Percentiles rank a stretch among this genome's conserved stretches.
These are phyloP conservation scores for Omphalotus olearius DNA, from an alignment of 1,284 basidiomycete genomes.

Conservation along the genomic window DNA sequence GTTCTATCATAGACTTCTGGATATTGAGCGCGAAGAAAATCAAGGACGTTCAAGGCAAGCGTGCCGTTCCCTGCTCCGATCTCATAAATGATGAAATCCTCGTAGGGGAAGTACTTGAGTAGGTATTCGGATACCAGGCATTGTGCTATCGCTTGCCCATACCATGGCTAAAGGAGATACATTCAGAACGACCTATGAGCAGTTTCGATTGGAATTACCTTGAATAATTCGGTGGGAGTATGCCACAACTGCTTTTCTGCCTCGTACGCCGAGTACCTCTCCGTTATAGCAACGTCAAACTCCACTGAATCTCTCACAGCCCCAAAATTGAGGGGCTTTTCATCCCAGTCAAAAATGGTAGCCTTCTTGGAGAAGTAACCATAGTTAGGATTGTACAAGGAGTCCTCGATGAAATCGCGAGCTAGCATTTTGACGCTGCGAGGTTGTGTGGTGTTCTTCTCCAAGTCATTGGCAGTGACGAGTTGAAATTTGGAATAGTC, in stretches of 20 bases:
- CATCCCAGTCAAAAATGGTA: constrained; percentile 76
- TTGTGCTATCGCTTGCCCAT: constrained; percentile 85
- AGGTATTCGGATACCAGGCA: constrained; percentile 91
- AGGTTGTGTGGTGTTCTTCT: constrained; percentile 61
- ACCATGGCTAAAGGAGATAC: constrained; percentile 71
- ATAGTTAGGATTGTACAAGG: constrained; percentile 95
- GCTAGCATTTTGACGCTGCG: constrained; percentile 89
- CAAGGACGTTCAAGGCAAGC: constrained; percentile 84
- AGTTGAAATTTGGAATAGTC: constrained; percentile 53
- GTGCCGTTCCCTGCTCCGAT: constrained; percentile 98
- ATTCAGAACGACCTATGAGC: constrained; percentile 10
- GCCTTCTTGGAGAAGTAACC: constrained; percentile 96
- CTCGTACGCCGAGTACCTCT: constrained; percentile 71
- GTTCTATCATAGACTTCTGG: constrained; percentile 93
- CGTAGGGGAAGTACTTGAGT: constrained; percentile 91
- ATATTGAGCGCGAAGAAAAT: constrained; percentile 74
- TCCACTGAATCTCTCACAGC: constrained; percentile 64
- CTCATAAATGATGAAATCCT: constrained; percentile 95
- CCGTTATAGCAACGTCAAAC: constrained; percentile 80
- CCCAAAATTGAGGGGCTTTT: constrained; percentile 69
- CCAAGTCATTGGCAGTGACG: constrained; percentile 75
- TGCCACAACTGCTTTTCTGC: constrained; percentile 90
- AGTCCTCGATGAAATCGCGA: constrained; percentile 96
- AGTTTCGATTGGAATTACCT: constrained; percentile 51
- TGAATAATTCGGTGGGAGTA: constrained; percentile 97